Evolutionary conservation across 1,139 yeast species (phyloP), one percentile per base, ranked within the genome.

Genomic region (Candida albicans): DNA sequence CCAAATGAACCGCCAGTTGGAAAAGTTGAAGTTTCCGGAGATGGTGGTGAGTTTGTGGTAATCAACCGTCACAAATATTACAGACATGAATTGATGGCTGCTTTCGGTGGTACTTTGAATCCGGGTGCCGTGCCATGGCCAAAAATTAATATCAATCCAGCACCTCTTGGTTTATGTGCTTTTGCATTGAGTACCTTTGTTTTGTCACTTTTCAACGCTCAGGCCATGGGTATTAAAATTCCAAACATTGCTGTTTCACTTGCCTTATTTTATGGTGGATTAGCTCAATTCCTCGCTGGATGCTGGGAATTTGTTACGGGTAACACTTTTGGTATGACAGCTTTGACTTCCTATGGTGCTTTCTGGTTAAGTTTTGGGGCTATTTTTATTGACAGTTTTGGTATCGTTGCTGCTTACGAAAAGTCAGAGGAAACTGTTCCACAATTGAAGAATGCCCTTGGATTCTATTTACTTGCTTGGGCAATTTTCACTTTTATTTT

Each of bases 161-260:
- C 81, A 24, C 86, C 88, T 3, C 62, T 81, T 48, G 87, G 87
- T 1, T 67, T 81, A 45, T 67, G 76, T 24, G 80, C 78, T 2
- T 82, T 79, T 61, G 70, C 75, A 15, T 53, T 75, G 48, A 70
- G 79, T 28, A 77, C 84, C 1, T 71, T 81, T 53, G 68, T 69
- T 11, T 64, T 75, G 44, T 72, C 77, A 1, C 68, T 81, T 57
- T 56, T 47, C 49, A 66, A 70, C 40, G 70, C 72, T 15, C 62
- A 57, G 45, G 77, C 77, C 12, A 66, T 64, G 68, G 77, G 77
- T 4, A 57, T 73, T 30, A 49, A 50, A 2, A 51, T 52, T 9
- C 64, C 73, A 5, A 68, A 65, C 44, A 64, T 64, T 9, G 73
- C 68, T 12, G 63, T 86, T 40, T 75, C 76, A 12, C 62, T 73